Base-by-base conservation (phyloP, 2,329 filamentous ascomycete genomes). In the Talaromyces sp. region DNA sequence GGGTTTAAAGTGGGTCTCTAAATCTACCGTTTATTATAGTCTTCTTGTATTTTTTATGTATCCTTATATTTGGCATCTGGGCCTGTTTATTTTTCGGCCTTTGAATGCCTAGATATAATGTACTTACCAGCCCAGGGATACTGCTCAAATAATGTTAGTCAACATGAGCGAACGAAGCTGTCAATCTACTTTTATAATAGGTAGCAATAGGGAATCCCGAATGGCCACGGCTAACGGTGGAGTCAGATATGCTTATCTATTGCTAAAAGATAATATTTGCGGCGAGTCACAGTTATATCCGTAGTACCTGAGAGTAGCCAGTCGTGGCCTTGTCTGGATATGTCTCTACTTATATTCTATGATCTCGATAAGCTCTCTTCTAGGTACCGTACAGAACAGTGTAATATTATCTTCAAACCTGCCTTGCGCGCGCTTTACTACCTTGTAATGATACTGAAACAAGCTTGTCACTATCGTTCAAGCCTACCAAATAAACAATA, bases 191-290 rank as follows among this genome's bases (percentile, higher is more conserved):
- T 62, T 62, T 49, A 52, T 62, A n/a, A n/a, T n/a, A n/a, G 30
- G 40, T 62, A 13, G 52, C 54, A 7, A 62, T 58, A 19, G 60
- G 58, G 24, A 44, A 60, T 11, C 60, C 60, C n/a, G 45, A 58
- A 27, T 29, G 51, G 43, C 27, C 57, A 57, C 5, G 51, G 45
- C 10, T 39, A 60, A 35, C 47, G 56, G 27, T 55, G 61, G 10
- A 62, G 60, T 17, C 51, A 59, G 39, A 48, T 59, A 19, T 58
- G 60, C 22, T 62, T 58, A 22, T 44, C 53, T 14, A 52, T 54
- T 6, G 49, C 57, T 14, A 62, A 59, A 41, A 47, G 33, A 14
- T 49, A 48, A 5, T 47, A 61, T 30, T 51, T 48, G 30, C 43
- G 35, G 14, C 24, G 36, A 19, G 11, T 27, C 16, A n/a, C 27